Evolutionary conservation across 78 protist species (phyloP).

Genomic region (Planoprotostelium fungivorum): DNA sequence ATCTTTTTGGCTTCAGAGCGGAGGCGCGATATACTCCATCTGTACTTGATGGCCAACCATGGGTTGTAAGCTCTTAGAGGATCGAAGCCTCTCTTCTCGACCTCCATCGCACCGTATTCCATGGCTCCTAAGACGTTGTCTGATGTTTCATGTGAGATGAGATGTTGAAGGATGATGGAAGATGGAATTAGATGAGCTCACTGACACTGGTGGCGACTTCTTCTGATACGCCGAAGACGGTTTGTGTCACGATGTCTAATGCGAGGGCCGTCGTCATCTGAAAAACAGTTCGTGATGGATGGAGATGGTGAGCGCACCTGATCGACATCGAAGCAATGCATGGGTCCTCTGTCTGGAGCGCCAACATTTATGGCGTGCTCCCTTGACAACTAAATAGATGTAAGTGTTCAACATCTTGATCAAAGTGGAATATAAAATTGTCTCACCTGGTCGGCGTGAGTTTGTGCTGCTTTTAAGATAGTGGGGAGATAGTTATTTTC

Average conservation of each 20-base stretch:
- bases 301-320: not conserved
- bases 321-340: not conserved
- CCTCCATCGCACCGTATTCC: not conserved
- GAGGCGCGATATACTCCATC: not conserved
- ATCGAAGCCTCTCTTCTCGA: not conserved
- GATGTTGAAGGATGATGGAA: no score
- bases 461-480: not conserved
- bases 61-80: not conserved
- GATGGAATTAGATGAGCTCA: no score
- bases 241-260: not conserved
- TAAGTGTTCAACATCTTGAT: no score
- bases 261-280: not conserved
- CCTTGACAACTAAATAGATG: not conserved
- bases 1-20: not conserved
- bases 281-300: not conserved
- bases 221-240: not conserved
- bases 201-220: not conserved
- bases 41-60: not conserved
- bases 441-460: not conserved
- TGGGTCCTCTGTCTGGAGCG: not conserved
- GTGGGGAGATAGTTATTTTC: not conserved
- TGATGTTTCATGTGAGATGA: not conserved
- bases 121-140: not conserved
- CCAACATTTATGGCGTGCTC: not conserved
- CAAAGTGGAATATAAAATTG: no score